phyloP scores from a whole-genome alignment of 2,329 filamentous ascomycete genomes.

The Daldinia sp. region DNA sequence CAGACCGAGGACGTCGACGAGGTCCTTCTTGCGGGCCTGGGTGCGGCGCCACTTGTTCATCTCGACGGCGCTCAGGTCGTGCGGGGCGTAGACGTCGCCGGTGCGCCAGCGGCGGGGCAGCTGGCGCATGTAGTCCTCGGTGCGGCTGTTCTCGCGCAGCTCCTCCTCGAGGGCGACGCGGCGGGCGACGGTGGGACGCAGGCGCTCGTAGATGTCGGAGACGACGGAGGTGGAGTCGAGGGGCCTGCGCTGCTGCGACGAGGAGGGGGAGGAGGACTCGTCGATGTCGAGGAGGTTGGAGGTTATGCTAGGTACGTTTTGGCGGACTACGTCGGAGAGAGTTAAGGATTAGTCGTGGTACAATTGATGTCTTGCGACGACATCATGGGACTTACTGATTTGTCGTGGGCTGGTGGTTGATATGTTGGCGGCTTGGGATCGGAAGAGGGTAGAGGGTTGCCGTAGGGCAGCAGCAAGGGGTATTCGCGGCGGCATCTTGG shows the following conservation, averaged over 20 bases:
- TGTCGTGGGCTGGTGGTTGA: conserved; percentile 44
- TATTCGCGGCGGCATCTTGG: conserved; percentile 59
- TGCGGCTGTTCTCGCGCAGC: conserved; percentile 56
- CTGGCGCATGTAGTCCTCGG: conserved; percentile 70
- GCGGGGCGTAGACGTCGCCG: conserved; percentile 91
- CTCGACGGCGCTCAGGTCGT: conserved; percentile 83
- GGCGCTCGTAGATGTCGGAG: conserved; percentile 36
- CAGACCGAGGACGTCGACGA: conserved; percentile 82
- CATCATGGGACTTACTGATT: conserved; percentile 42
- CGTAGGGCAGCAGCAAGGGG: conserved; percentile 47
- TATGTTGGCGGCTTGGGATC: conserved; percentile 45
- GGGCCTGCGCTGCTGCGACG: conserved; percentile 1
- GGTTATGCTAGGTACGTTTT: conserved; percentile 33
- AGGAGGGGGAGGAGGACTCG: not conserved
- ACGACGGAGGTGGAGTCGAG: conserved; percentile 22
- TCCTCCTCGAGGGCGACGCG: conserved; percentile 53
- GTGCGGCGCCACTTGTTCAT: conserved; percentile 81
- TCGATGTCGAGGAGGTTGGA: conserved; percentile 47
- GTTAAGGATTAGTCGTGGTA: not conserved
- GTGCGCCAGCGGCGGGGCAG: conserved; percentile 77
- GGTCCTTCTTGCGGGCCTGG: conserved; percentile 70
- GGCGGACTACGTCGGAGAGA: conserved; percentile 35
- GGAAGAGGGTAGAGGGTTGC: conserved; percentile 41
- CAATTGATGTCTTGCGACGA: too few relatives aligned
- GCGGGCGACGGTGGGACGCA: conserved; percentile 13